These are phyloP conservation scores for Penicillium fuscoglaucum DNA, from an alignment of 2,329 filamentous ascomycete species.

Conservation along the genomic window DNA sequence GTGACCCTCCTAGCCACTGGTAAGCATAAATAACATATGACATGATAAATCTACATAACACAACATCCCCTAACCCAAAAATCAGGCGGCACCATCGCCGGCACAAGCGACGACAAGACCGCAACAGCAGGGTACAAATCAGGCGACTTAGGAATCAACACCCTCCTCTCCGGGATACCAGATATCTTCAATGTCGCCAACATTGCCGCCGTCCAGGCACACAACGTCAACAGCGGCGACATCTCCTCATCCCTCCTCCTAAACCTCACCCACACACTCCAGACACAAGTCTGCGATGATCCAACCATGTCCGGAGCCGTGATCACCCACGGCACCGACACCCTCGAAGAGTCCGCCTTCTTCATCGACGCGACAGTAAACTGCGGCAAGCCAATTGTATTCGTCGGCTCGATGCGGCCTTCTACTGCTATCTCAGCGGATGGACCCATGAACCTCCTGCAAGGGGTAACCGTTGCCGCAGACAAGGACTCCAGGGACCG, in stretches of 20 bases:
- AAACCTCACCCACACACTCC: constrained; percentile 22
- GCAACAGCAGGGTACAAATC: constrained; percentile 31
- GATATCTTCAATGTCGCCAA: constrained; percentile 30
- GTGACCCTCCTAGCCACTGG: constrained; percentile 29
- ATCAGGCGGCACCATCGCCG: constrained; percentile 30
- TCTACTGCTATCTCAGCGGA: constrained; percentile 64
- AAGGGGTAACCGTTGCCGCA: constrained; percentile 59
- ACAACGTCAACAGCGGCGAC: constrained; percentile 31
- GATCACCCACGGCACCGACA: constrained; percentile 66
- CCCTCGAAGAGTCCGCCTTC: constrained; percentile 64
- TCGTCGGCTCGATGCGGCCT: constrained; percentile 64
- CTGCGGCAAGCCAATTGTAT: constrained; percentile 59
- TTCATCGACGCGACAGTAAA: constrained; percentile 61
- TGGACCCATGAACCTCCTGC: constrained; percentile 62
- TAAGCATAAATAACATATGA: neutral
- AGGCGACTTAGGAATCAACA: constrained; percentile 25
- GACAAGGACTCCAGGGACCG: constrained; percentile 49
- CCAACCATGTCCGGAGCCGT: constrained; percentile 13
- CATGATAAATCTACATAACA: neutral
- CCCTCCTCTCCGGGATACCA: constrained; percentile 29
- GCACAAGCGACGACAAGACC: constrained; percentile 26
- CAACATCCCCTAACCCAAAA: neutral
- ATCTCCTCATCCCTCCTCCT: constrained; percentile 28
- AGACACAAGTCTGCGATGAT: constrained; percentile 10
- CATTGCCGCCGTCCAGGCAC: constrained; percentile 29